Base-by-base conservation (phyloP, 441 rosid species). In the Populus tomentosa region DNA sequence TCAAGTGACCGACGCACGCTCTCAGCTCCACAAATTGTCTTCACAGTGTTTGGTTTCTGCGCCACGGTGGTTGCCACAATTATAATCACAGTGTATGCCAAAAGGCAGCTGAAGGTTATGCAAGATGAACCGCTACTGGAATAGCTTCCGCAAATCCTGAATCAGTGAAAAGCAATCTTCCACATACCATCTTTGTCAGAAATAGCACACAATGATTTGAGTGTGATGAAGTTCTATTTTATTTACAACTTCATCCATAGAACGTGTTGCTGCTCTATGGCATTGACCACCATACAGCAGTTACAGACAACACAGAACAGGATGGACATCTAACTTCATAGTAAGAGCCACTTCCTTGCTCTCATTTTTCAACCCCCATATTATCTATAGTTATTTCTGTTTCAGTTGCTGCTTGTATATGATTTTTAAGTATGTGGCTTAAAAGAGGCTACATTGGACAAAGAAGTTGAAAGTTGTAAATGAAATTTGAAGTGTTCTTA, bases 1-100 rank as follows among this genome's bases (percentile, higher is more conserved):
- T 92, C 99, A 21, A 75, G 50, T 6, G 97, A 90, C 21, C 72
- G 74, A 10, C 89, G 69, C 30, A 70, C 83, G 0, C 85, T 90
- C 63, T 90, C 99, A 70, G 89, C 97, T 72, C 87, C 91, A 67
- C 97, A 94, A 85, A 89, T 91, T 68, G 78, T 88, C 70, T 84
- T 96, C 36, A 96, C 88, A 76, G 86, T 92, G 78, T 46, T 88
- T 53, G 97, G 99, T 70, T 92, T 96, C 86, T 82, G 85, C 53
- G 87, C 79, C 30, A 83, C 95, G 56, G 94, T 94, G 71, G 85
- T 80, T 70, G 81, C 97, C 13, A 89, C 97, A 33, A 79, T 92
- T 78, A 74, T 92, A 26, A 83, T 94, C 78, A 94, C 95, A 4
- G 82, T 85, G 77, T 92, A 91, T 75, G 97, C 99, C 0, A 96